A percentile compares a stretch with the other conserved stretches of the same genome.
Conservation (phyloP, 192 early-diverging fungal genomes). For the Linnemannia zychae region DNA sequence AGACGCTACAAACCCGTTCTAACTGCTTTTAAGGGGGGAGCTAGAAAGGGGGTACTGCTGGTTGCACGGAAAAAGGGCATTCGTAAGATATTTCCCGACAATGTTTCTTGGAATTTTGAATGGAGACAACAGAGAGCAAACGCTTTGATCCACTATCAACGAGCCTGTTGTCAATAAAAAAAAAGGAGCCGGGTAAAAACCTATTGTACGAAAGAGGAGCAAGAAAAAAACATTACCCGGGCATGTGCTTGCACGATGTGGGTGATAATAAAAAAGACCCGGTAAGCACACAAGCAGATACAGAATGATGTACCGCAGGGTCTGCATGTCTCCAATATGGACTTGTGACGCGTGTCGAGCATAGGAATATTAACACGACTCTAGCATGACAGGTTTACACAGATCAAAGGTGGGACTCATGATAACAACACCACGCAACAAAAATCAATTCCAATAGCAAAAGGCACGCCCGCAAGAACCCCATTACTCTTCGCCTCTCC, state of each 20-base stretch:
- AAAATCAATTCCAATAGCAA: too few species aligned
- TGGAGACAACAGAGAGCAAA: neutral
- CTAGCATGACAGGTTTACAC: too few species aligned
- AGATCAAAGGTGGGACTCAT: too few species aligned
- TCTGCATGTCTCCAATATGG: too few species aligned
- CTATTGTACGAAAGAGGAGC: neutral
- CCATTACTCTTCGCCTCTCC: too few species aligned
- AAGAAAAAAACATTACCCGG: neutral
- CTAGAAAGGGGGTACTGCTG: neutral
- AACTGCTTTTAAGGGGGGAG: constrained; percentile 11
- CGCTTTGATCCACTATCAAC: neutral
- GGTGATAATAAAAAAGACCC: neutral
- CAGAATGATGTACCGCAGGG: too few species aligned
- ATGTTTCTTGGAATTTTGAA: constrained; percentile 1
- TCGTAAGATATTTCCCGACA: constrained; percentile 17
- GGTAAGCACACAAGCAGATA: too few species aligned
- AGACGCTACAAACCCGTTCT: neutral
- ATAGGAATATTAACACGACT: too few species aligned
- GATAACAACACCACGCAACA: too few species aligned
- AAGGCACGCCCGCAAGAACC: too few species aligned
- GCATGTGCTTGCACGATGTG: neutral
- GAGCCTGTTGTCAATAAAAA: neutral
- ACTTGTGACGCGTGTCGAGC: too few species aligned
- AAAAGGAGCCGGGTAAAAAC: neutral
- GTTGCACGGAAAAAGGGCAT: neutral